Percentiles rank a stretch among this genome's conserved stretches.
phyloP scores from a whole-genome alignment of 306 rosid genomes.

The Morella rubra region DNA sequence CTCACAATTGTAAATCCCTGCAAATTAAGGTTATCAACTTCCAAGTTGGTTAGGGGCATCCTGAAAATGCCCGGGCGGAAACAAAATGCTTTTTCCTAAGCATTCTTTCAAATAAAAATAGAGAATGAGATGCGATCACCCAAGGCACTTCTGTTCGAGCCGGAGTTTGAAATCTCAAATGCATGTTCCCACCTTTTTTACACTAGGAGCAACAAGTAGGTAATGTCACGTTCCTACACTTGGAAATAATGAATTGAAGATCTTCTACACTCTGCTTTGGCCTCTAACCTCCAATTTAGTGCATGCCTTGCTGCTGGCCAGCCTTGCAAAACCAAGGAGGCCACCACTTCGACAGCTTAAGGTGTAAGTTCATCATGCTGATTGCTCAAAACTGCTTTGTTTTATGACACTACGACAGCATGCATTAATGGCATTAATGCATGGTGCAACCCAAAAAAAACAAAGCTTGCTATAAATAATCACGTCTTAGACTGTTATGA shows the following conservation, averaged over 20 bases:
- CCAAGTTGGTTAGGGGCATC: too few species aligned
- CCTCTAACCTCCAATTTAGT: background rate
- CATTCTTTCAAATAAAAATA: too few species aligned
- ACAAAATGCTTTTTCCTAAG: too few species aligned
- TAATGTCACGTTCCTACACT: too few species aligned
- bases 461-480: background rate
- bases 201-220: too few species aligned
- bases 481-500: background rate
- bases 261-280: too few species aligned
- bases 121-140: too few species aligned
- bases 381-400: background rate
- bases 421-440: background rate
- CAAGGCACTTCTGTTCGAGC: too few species aligned
- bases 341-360: background rate
- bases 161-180: too few species aligned
- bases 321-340: constrained; percentile 1
- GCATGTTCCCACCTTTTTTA: too few species aligned
- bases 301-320: background rate
- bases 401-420: background rate
- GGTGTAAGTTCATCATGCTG: background rate
- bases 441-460: background rate
- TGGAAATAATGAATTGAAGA: too few species aligned
- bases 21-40: background rate
- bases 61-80: too few species aligned
- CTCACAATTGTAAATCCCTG: background rate